Evolutionary conservation across 2,329 filamentous ascomycete genomes (phyloP).

Genomic region (Pestalotiopsis sp.): DNA sequence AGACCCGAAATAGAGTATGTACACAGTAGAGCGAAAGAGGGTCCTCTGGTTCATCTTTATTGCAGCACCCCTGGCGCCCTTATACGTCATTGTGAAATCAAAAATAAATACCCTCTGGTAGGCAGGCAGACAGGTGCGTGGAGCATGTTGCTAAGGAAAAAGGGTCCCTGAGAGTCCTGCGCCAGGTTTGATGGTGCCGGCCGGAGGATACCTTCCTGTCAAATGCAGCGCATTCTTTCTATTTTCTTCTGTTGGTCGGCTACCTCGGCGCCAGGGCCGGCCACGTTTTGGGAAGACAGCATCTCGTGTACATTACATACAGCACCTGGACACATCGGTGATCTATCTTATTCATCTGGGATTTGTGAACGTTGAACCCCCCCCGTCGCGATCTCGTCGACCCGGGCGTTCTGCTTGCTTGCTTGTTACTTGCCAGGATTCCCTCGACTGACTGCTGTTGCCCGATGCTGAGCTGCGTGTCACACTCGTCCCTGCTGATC

Average conservation of each 20-base stretch:
- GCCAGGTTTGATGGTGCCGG: neutral
- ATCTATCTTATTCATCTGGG: too few relatives aligned
- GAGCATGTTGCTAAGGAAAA: neutral
- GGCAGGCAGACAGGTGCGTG: neutral
- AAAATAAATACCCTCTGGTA: neutral
- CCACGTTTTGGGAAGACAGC: neutral
- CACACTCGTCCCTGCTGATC: neutral
- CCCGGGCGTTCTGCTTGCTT: neutral
- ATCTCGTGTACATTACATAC: neutral
- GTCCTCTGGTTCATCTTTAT: neutral
- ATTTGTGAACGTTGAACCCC: neutral
- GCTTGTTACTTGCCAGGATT: neutral
- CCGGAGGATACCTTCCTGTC: neutral
- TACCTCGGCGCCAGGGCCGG: neutral
- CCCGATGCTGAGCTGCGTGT: neutral
- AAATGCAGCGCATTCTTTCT: neutral
- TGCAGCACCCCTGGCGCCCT: constrained; percentile 3
- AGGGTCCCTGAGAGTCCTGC: neutral
- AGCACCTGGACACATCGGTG: too few relatives aligned
- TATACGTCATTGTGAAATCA: constrained; percentile 11
- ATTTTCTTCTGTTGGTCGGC: neutral
- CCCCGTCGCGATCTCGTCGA: neutral
- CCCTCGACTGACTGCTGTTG: neutral
- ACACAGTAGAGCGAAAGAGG: neutral
- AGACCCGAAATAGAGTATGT: neutral